These are phyloP conservation scores for Verticillium dahliae DNA, from an alignment of 2,329 filamentous ascomycete genomes.

Conservation along the genomic window DNA sequence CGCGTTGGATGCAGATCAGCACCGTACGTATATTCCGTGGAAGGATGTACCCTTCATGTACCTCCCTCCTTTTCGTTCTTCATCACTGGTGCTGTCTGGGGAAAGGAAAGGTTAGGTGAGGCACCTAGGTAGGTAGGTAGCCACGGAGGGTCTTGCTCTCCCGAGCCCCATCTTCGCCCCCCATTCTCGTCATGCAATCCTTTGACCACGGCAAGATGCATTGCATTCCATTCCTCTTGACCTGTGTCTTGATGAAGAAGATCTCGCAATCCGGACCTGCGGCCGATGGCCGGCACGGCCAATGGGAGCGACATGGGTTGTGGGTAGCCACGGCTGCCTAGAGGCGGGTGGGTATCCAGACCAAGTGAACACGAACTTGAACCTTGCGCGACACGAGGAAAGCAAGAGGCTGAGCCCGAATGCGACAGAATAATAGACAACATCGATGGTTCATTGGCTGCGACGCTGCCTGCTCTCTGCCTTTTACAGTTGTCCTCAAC, in stretches of 20 bases:
- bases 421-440: neutral
- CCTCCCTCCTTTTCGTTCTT: neutral
- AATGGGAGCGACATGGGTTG: neutral
- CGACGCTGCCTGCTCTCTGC: too few species aligned
- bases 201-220: neutral
- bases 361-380: neutral
- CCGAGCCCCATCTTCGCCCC: neutral
- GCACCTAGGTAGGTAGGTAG: too few species aligned
- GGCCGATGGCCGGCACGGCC: neutral
- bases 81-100: neutral
- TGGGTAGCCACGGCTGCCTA: neutral
- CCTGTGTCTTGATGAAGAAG: neutral
- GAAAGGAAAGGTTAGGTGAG: neutral
- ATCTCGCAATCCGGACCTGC: neutral
- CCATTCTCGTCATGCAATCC: neutral
- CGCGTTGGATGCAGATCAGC: neutral
- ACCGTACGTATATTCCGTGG: neutral
- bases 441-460: too few species aligned
- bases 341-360: neutral
- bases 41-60: neutral
- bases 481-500: too few species aligned
- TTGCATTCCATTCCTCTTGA: neutral
- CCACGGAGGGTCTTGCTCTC: neutral
- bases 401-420: neutral
- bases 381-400: neutral